Percentiles rank a stretch among this genome's conserved stretches.
phyloP scores from a whole-genome alignment of 495 filamentous ascomycete species.

The Articulospora tetracladia region DNA sequence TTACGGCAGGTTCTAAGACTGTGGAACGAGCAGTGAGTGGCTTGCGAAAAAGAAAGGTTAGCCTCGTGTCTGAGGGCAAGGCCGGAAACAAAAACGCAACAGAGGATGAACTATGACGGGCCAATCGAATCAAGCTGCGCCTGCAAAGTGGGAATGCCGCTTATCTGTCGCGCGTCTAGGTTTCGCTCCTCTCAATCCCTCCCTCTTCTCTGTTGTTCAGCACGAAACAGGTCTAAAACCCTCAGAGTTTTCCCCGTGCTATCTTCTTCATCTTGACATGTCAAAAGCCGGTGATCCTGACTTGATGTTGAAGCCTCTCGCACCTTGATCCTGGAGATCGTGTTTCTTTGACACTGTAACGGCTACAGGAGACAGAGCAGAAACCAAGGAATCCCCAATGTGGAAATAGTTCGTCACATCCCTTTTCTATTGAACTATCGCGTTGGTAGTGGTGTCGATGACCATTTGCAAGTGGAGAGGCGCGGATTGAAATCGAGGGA shows the following conservation, averaged over 20 bases:
- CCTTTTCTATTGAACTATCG: too few species aligned
- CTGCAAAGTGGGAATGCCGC: not conserved
- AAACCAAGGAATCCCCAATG: too few species aligned
- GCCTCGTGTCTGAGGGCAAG: not conserved
- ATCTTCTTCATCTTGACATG: not conserved
- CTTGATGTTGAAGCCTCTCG: not conserved
- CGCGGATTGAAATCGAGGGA: too few species aligned
- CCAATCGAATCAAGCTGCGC: conserved; percentile 9
- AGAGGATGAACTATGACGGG: conserved; percentile 6
- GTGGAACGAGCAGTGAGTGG: conserved; percentile 4
- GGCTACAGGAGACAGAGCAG: too few species aligned
- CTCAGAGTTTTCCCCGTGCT: not conserved
- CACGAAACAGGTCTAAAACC: not conserved
- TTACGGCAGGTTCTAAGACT: conserved; percentile 5
- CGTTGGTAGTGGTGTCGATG: too few species aligned
- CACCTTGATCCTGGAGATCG: too few species aligned
- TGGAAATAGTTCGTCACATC: too few species aligned
- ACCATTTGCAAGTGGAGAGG: too few species aligned
- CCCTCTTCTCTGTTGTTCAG: not conserved
- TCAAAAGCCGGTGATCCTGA: not conserved
- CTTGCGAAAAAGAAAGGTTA: conserved; percentile 3
- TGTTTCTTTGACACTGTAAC: too few species aligned
- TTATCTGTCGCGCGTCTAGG: not conserved
- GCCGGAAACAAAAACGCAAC: not conserved
- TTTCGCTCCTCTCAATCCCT: not conserved